A percentile compares a stretch with the other conserved stretches of the same genome.
phyloP scores from a whole-genome alignment of 2,329 filamentous ascomycete species.

The Thermothelomyces thermophilus region DNA sequence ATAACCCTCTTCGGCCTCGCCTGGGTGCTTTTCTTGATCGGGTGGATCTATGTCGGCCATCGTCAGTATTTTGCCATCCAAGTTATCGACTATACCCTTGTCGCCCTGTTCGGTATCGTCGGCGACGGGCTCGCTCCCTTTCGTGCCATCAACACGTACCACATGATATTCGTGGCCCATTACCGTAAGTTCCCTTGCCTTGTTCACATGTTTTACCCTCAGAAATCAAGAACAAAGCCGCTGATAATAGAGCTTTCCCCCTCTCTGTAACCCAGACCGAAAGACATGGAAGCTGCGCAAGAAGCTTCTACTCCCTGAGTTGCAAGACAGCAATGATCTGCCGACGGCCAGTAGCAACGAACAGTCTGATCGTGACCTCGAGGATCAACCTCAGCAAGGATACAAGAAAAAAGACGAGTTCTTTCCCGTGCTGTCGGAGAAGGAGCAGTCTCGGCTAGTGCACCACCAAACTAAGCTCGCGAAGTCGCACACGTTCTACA shows the following conservation, averaged over 20 bases:
- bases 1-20: slow-evolving; percentile 81
- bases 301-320: slow-evolving; percentile 53
- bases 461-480: slow-evolving; percentile 76
- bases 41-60: slow-evolving; percentile 77
- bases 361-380: slow-evolving; percentile 26
- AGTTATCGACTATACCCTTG: slow-evolving; percentile 63
- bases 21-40: slow-evolving; percentile 88
- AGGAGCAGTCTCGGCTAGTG: slow-evolving; percentile 62
- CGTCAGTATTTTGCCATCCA: slow-evolving; percentile 64
- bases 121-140: slow-evolving; percentile 69
- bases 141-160: slow-evolving; percentile 74
- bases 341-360: slow-evolving; percentile 31
- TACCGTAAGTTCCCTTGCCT: slow-evolving; percentile 41
- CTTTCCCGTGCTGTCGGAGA: slow-evolving; percentile 52
- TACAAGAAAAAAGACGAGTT: slow-evolving; percentile 39
- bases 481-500: slow-evolving; percentile 83
- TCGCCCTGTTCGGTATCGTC: slow-evolving; percentile 64
- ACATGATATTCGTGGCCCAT: slow-evolving; percentile 75
- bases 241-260: too few relatives aligned
- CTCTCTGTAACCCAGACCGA: too few relatives aligned
- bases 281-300: slow-evolving; percentile 59
- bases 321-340: slow-evolving; percentile 64
- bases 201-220: too few relatives aligned
- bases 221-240: too few relatives aligned
- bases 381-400: slow-evolving; percentile 34